Conservation (phyloP, 345 rosid species). For the Boechera divaricarpa region DNA sequence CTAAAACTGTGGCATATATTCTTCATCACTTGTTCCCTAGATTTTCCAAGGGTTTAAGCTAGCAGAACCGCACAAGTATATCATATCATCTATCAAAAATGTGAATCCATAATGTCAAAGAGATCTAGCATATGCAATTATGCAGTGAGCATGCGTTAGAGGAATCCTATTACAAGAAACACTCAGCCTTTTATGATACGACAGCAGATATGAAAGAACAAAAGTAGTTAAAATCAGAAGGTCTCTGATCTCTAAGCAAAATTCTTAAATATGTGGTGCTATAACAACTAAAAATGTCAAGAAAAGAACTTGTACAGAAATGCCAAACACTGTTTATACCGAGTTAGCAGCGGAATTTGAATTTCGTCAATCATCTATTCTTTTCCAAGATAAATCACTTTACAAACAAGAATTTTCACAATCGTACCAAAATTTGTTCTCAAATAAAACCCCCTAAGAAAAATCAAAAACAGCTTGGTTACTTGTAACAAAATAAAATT, state of each 20-base stretch:
- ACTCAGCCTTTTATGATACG: slow-evolving; percentile 13
- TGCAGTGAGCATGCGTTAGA: slow-evolving; percentile 6
- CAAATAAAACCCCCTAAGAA: not conserved
- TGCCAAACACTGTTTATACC: not conserved
- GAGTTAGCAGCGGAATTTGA: not conserved
- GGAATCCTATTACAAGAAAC: slow-evolving; percentile 15
- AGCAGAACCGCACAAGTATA: slow-evolving; percentile 29
- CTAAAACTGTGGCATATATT: slow-evolving; percentile 30
- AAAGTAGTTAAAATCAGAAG: not conserved
- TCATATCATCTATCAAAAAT: not conserved
- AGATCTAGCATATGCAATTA: slow-evolving; percentile 12
- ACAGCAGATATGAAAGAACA: slow-evolving; percentile 3
- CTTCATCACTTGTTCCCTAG: slow-evolving; percentile 36
- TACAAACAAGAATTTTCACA: not conserved
- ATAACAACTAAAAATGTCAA: slow-evolving; percentile 11
- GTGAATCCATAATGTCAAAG: slow-evolving; percentile 33
- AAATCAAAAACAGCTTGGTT: not conserved
- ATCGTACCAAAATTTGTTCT: not conserved
- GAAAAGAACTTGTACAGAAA: not conserved
- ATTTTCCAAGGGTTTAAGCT: slow-evolving; percentile 15
- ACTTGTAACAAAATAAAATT: not conserved
- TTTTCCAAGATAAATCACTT: no score
- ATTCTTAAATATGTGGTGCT: not conserved
- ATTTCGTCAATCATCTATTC: not conserved
- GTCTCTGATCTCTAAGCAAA: not conserved